A percentile compares a stretch with the other conserved stretches of the same genome.
phyloP scores from a whole-genome alignment of 495 filamentous ascomycete species.

The Penicillium soppii region DNA sequence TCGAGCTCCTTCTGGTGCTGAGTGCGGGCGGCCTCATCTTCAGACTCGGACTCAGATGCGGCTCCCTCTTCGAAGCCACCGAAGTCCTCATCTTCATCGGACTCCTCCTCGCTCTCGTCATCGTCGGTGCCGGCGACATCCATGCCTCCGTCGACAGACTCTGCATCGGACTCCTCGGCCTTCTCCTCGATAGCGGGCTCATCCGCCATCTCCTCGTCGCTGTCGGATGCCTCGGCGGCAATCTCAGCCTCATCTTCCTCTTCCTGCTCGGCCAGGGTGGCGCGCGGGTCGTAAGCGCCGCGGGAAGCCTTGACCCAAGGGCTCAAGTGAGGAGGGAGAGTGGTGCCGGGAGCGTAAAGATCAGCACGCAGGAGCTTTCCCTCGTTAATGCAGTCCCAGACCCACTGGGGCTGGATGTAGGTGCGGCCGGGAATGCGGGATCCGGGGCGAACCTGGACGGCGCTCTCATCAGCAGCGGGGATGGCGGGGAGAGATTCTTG shows the following conservation, averaged over 20 bases:
- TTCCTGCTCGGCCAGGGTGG: slow-evolving; percentile 71
- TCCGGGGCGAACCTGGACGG: slow-evolving; percentile 45
- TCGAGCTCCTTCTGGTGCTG: slow-evolving; percentile 87
- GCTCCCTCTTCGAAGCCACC: slow-evolving; percentile 43
- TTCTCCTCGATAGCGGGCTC: slow-evolving; percentile 27
- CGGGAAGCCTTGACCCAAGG: slow-evolving; percentile 88
- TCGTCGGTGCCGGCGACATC: slow-evolving; percentile 54
- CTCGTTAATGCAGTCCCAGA: slow-evolving; percentile 94
- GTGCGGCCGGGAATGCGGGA: slow-evolving; percentile 81
- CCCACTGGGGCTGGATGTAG: slow-evolving; percentile 96
- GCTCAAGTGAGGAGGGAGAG: slow-evolving; percentile 89
- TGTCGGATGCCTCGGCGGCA: slow-evolving; percentile 56
- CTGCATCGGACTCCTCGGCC: slow-evolving; percentile 40
- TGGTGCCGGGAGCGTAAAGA: slow-evolving; percentile 84
- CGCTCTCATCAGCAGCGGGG: slow-evolving; percentile 52
- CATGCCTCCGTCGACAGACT: slow-evolving; percentile 56
- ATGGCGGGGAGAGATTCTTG: slow-evolving; percentile 57
- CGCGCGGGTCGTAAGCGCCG: slow-evolving; percentile 85
- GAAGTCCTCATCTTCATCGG: slow-evolving; percentile 39
- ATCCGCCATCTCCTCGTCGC: slow-evolving; percentile 45
- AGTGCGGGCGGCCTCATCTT: slow-evolving; percentile 48
- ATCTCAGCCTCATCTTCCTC: slow-evolving; percentile 79
- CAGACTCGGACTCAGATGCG: slow-evolving; percentile 50
- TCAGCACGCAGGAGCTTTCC: slow-evolving; percentile 83
- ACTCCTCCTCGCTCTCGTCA: slow-evolving; percentile 48